Conservation (phyloP, 2,329 filamentous ascomycete species). For the Claviceps digitariae region DNA sequence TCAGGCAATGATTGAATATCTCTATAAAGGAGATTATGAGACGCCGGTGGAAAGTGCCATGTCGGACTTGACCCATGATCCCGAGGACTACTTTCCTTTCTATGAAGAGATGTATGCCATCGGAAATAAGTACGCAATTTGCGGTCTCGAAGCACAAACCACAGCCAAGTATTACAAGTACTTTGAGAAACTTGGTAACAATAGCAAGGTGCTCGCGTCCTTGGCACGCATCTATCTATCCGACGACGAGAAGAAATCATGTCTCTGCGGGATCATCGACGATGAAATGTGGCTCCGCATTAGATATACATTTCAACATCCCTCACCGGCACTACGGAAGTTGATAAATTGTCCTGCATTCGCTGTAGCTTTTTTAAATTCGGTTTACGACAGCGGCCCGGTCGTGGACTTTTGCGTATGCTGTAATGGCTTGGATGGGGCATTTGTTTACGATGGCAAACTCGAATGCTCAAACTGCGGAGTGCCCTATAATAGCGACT, state of each 20-base stretch:
- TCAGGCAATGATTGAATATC: not conserved
- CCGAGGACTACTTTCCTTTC: not conserved
- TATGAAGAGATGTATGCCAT: not conserved
- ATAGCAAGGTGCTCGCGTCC: not conserved
- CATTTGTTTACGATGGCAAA: too few relatives aligned
- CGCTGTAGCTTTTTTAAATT: not conserved
- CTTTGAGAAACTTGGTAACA: fast-evolving
- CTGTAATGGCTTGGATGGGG: too few relatives aligned
- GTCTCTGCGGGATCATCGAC: not conserved
- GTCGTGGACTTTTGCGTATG: too few relatives aligned
- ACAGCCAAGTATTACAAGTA: fast-evolving
- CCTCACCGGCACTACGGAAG: too few relatives aligned
- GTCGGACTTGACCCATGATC: too few relatives aligned
- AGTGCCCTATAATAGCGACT: too few relatives aligned
- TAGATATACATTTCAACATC: not conserved
- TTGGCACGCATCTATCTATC: not conserved
- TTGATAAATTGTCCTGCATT: not conserved
- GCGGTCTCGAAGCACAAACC: not conserved
- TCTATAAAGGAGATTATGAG: not conserved
- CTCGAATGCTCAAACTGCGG: too few relatives aligned
- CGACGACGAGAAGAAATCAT: not conserved
- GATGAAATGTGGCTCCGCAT: not conserved
- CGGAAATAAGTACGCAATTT: not conserved
- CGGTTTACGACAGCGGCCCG: too few relatives aligned
- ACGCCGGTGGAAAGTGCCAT: too few relatives aligned